Evolutionary conservation across 495 filamentous ascomycete species (phyloP).

Genomic region (Lasiosphaeria hispida): DNA sequence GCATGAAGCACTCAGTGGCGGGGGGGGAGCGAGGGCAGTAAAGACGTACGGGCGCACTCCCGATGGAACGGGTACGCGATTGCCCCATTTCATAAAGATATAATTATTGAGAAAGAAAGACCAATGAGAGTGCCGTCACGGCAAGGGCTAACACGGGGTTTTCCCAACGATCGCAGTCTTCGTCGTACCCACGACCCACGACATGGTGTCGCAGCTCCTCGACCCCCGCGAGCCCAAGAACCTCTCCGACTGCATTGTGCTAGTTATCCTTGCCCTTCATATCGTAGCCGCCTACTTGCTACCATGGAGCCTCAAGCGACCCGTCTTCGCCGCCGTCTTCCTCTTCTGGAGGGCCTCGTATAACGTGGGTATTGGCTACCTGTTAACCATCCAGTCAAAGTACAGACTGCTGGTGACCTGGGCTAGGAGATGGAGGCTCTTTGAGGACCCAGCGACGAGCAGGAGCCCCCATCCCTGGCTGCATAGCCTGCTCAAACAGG

Average conservation of each 20-base stretch:
- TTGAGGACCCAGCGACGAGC: conserved; percentile 76
- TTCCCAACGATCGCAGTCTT: conserved; percentile 61
- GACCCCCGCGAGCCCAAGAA: conserved; percentile 97
- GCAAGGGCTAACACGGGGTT: background rate
- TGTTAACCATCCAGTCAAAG: conserved; percentile 86
- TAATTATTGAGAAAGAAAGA: too few species aligned
- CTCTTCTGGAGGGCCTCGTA: conserved; percentile 90
- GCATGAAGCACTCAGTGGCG: conserved; percentile 3
- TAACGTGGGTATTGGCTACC: conserved; percentile 89
- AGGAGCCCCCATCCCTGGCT: conserved; percentile 77
- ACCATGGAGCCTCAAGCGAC: conserved; percentile 62
- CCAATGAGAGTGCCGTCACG: too few species aligned
- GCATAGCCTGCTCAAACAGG: conserved; percentile 77
- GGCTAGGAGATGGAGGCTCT: conserved; percentile 81
- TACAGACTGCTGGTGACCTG: conserved; percentile 81
- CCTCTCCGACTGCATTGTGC: conserved; percentile 74
- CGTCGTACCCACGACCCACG: conserved; percentile 91
- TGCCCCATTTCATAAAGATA: too few species aligned
- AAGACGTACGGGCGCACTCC: conserved; percentile 91
- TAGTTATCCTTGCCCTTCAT: conserved; percentile 75
- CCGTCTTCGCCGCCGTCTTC: conserved; percentile 76
- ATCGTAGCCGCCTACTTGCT: conserved; percentile 69
- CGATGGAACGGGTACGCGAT: conserved; percentile 75
- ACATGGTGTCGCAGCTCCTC: conserved; percentile 97
- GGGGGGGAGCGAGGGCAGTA: conserved; percentile 36